phyloP scores from a whole-genome alignment of 1,139 yeast species.

The Nadsonia commutata region DNA sequence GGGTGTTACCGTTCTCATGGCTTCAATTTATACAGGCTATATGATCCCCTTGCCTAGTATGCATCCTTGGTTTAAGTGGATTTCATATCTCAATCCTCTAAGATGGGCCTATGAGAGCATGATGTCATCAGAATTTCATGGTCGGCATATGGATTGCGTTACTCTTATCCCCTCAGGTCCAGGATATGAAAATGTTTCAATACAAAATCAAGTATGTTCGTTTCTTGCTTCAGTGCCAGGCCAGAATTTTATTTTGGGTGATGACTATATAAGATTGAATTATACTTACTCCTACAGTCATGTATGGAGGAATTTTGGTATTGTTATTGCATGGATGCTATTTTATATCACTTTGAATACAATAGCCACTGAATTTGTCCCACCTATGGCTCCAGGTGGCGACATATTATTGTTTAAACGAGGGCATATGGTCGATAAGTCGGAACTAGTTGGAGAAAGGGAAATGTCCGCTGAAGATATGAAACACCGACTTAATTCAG shows the following conservation, averaged over 20 bases:
- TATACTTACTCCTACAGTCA: conserved; percentile 40
- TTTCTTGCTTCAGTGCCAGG: conserved; percentile 57
- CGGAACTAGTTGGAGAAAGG: conserved; percentile 18
- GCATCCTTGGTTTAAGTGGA: conserved; percentile 74
- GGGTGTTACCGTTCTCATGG: conserved; percentile 40
- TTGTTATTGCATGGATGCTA: conserved; percentile 39
- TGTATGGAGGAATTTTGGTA: conserved; percentile 79
- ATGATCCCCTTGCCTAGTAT: conserved; percentile 51
- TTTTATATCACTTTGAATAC: conserved; percentile 45
- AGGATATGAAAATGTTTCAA: conserved; percentile 27
- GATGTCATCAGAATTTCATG: conserved; percentile 47
- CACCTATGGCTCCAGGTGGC: conserved; percentile 71
- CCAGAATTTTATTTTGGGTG: conserved; percentile 37
- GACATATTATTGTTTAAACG: conserved; percentile 58
- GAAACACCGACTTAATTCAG: conserved; percentile 6
- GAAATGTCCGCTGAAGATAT: conserved; percentile 10
- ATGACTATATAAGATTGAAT: conserved; percentile 33
- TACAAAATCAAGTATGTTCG: conserved; percentile 38
- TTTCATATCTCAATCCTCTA: conserved; percentile 57
- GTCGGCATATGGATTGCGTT: conserved; percentile 30
- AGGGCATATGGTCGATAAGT: conserved; percentile 23
- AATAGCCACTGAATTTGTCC: conserved; percentile 45
- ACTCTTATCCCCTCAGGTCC: conserved; percentile 39
- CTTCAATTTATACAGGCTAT: conserved; percentile 66
- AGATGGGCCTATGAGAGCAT: conserved; percentile 56